phyloP scores from a whole-genome alignment of 495 filamentous ascomycete species.

The Penicillium alfredii region DNA sequence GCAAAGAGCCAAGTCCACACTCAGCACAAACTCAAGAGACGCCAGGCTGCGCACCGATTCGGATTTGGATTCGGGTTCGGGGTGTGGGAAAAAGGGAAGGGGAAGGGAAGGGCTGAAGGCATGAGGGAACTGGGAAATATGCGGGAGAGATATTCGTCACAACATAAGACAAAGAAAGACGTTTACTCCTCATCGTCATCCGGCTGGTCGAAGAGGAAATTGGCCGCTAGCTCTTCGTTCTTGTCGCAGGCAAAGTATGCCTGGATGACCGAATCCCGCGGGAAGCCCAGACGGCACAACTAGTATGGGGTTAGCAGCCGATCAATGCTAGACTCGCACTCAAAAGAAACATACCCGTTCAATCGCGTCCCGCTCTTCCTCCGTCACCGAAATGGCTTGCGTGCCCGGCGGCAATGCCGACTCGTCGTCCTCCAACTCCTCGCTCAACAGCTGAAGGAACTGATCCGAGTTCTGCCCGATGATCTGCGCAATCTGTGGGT shows the following conservation, averaged over 20 bases:
- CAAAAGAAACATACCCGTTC: constrained; percentile 65
- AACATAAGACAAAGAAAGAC: constrained; percentile 19
- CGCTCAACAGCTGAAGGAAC: constrained; percentile 80
- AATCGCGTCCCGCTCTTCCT: constrained; percentile 94
- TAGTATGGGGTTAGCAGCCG: constrained; percentile 40
- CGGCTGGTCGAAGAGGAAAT: constrained; percentile 95
- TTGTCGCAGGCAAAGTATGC: constrained; percentile 99
- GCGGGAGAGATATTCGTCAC: constrained; percentile 30
- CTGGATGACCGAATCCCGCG: constrained; percentile 90
- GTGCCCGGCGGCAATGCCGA: constrained; percentile 78
- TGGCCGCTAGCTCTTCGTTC: constrained; percentile 95
- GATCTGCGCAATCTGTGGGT: constrained; percentile 85
- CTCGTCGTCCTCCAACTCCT: constrained; percentile 64
- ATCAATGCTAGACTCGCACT: not conserved
- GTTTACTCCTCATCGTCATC: constrained; percentile 70
- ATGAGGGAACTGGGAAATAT: constrained; percentile 11
- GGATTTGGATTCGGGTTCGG: constrained; percentile 2
- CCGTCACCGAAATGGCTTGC: constrained; percentile 83
- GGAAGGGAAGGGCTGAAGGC: constrained; percentile 4
- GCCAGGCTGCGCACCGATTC: constrained; percentile 3
- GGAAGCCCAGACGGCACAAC: constrained; percentile 88
- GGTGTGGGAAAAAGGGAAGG: constrained; percentile 4
- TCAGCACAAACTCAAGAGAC: constrained; percentile 7
- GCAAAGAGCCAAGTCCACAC: constrained; percentile 9
- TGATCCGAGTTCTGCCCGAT: constrained; percentile 89